These are phyloP conservation scores for Magnolia kwangsiensis DNA, from an alignment of 164 flowering plant genomes.

Conservation along the genomic window DNA sequence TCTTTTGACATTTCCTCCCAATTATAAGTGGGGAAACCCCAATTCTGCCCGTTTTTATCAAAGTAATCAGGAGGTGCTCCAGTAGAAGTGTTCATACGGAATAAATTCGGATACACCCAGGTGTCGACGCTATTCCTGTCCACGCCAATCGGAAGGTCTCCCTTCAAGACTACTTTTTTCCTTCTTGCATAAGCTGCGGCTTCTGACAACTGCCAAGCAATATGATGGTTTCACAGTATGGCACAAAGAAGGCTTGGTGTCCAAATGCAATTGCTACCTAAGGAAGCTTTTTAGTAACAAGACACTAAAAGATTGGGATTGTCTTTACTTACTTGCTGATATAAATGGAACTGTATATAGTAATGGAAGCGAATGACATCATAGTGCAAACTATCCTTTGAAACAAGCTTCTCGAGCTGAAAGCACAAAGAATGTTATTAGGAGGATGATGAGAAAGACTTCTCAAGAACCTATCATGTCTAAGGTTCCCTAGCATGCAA, in stretches of 20 bases:
- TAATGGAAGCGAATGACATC: constrained; percentile 77
- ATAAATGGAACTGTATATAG: constrained; percentile 83
- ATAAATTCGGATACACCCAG: constrained; percentile 89
- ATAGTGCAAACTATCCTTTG: constrained; percentile 75
- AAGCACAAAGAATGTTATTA: constrained; percentile 15
- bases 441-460: neutral
- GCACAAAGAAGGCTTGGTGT: neutral
- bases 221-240: neutral
- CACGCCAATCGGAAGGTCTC: constrained; percentile 95
- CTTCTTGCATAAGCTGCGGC: constrained; percentile 85
- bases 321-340: constrained; percentile 57
- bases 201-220: constrained; percentile 60
- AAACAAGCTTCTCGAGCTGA: constrained; percentile 90
- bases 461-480: neutral
- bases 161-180: constrained; percentile 83
- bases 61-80: constrained; percentile 97
- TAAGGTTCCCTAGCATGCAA: neutral
- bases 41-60: constrained; percentile 94
- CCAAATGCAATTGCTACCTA: neutral
- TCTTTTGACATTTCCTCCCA: constrained; percentile 99
- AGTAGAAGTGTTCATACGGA: constrained; percentile 93
- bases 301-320: neutral
- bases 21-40: constrained; percentile 97
- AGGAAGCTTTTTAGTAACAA: neutral
- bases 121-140: constrained; percentile 95